phyloP scores from a whole-genome alignment of 2,329 filamentous ascomycete species.

The Penicillium thymicola region DNA sequence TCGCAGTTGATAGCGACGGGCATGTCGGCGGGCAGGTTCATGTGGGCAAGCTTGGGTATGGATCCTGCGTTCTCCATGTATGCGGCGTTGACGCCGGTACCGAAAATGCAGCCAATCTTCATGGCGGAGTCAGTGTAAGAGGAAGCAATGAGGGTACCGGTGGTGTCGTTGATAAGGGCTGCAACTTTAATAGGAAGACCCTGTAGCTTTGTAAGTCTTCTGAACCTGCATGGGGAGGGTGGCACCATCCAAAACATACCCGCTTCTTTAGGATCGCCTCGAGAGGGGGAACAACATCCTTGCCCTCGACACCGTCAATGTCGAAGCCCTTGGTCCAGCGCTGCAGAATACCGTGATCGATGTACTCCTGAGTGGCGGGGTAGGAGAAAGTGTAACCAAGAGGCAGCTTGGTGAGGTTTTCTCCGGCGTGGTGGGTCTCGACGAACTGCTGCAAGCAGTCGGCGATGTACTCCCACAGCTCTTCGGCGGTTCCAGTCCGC shows the following conservation, averaged over 20 bases:
- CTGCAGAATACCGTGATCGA: slow-evolving; percentile 88
- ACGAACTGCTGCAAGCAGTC: slow-evolving; percentile 90
- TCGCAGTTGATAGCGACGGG: slow-evolving; percentile 98
- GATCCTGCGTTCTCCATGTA: slow-evolving; percentile 94
- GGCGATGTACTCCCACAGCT: slow-evolving; percentile 93
- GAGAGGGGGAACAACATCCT: slow-evolving; percentile 86
- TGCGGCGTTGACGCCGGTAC: slow-evolving; percentile 95
- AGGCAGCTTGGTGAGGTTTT: slow-evolving; percentile 61
- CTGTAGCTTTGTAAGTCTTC: slow-evolving; percentile 42
- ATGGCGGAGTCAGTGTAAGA: slow-evolving; percentile 92
- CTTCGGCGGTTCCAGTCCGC: slow-evolving; percentile 77
- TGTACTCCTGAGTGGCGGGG: slow-evolving; percentile 87
- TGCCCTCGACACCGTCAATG: slow-evolving; percentile 83
- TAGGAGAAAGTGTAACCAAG: slow-evolving; percentile 97
- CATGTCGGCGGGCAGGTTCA: slow-evolving; percentile 78
- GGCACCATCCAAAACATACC: slow-evolving; percentile 41
- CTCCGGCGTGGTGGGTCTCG: slow-evolving; percentile 71
- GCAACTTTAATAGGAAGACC: slow-evolving; percentile 88
- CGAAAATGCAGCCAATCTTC: slow-evolving; percentile 96
- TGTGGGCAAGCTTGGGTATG: slow-evolving; percentile 88
- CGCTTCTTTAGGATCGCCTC: slow-evolving; percentile 70
- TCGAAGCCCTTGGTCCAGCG: slow-evolving; percentile 98
- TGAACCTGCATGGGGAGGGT: neutral
- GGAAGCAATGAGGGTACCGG: slow-evolving; percentile 92
- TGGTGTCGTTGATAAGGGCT: slow-evolving; percentile 96